Percentiles rank a stretch among this genome's conserved stretches.
Conservation (phyloP, 83 land plant genomes). For the Diphasiastrum complanatum region DNA sequence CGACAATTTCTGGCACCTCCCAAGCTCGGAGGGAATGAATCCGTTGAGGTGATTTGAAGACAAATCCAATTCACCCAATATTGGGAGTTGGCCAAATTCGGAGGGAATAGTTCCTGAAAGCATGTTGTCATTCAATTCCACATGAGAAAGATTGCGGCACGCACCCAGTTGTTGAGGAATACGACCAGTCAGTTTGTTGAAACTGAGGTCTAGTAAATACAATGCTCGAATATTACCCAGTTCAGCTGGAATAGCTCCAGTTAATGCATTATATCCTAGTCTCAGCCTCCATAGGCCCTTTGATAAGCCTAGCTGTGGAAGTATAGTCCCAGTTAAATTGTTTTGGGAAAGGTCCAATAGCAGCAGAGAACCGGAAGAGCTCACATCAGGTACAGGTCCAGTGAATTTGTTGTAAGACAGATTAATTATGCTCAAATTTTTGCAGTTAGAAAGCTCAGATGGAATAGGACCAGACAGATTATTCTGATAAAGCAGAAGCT, state of each 20-base stretch:
- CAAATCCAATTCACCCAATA: conserved; percentile 50
- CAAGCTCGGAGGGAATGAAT: conserved; percentile 40
- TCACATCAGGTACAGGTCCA: conserved; percentile 61
- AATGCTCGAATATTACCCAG: conserved; percentile 41
- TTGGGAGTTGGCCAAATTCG: conserved; percentile 31
- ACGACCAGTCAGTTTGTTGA: conserved; percentile 44
- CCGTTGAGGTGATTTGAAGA: conserved; percentile 54
- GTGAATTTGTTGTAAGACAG: conserved; percentile 40
- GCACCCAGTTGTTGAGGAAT: conserved; percentile 43
- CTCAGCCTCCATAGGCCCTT: conserved; percentile 30
- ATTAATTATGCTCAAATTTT: conserved; percentile 38
- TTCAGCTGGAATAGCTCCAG: conserved; percentile 33
- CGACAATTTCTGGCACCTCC: conserved; percentile 34
- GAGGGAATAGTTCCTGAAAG: conserved; percentile 47
- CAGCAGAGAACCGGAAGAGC: conserved; percentile 34
- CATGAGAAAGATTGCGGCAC: conserved; percentile 34
- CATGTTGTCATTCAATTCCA: conserved; percentile 49
- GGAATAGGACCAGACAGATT: conserved; percentile 48
- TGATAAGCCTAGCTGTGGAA: conserved; percentile 43
- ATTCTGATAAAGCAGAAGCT: conserved; percentile 50
- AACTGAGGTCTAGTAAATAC: conserved; percentile 49
- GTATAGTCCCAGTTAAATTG: conserved; percentile 47
- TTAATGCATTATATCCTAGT: conserved; percentile 38
- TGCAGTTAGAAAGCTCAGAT: conserved; percentile 46
- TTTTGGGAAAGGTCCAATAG: conserved; percentile 48